A percentile compares a stretch with the other conserved stretches of the same genome.
These are phyloP conservation scores for Pittosporum tobira DNA, from an alignment of 129 eudicot species.

Conservation along the genomic window DNA sequence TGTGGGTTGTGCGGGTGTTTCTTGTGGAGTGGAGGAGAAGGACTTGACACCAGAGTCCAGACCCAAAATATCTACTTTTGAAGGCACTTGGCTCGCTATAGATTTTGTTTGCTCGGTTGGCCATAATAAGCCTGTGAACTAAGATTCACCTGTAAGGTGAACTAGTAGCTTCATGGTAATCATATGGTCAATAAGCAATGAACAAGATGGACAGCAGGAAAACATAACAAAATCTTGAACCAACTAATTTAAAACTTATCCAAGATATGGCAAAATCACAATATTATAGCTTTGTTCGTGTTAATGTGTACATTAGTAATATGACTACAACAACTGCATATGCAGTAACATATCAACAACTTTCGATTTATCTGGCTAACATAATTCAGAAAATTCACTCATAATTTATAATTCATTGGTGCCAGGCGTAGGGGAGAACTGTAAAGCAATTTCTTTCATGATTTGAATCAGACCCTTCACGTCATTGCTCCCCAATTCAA, in stretches of 20 bases:
- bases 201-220: too few relatives aligned
- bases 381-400: constrained; percentile 13
- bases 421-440: constrained; percentile 30
- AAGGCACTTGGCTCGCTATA: too few relatives aligned
- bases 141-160: not conserved
- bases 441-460: constrained; percentile 44
- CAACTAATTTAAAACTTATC: not conserved
- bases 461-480: constrained; percentile 57
- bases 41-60: too few relatives aligned
- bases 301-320: not conserved
- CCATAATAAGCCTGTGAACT: too few relatives aligned
- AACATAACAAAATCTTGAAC: not conserved
- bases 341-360: constrained; percentile 1
- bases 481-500: constrained; percentile 65
- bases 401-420: constrained; percentile 41
- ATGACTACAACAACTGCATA: not conserved
- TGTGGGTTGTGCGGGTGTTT: too few relatives aligned
- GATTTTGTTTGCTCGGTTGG: too few relatives aligned
- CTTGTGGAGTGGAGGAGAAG: too few relatives aligned
- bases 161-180: not conserved
- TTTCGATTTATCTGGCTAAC: not conserved
- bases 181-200: not conserved
- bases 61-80: too few relatives aligned
- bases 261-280: not conserved
- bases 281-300: not conserved